These are phyloP conservation scores for Mortierella sp. DNA, from an alignment of 371 early-diverging fungal genomes.

Conservation along the genomic window DNA sequence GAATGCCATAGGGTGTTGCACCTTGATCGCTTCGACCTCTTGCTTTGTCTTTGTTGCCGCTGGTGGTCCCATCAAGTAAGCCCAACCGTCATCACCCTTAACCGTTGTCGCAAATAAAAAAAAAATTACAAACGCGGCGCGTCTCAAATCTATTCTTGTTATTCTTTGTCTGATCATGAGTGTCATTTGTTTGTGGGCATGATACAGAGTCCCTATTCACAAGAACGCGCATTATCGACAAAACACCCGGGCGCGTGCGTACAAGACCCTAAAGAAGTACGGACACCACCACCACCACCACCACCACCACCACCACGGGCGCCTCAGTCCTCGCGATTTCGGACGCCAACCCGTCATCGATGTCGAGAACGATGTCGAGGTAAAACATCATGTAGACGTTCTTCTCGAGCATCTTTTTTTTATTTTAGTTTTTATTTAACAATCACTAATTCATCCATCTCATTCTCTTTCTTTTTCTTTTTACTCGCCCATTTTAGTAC, in stretches of 20 bases:
- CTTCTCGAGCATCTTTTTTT: neutral
- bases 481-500: constrained; percentile 50
- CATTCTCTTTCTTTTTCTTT: neutral
- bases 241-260: constrained; percentile 39
- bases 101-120: neutral
- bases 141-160: neutral
- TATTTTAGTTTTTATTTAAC: neutral
- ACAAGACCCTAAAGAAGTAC: constrained; percentile 41
- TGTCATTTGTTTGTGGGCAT: too few relatives aligned
- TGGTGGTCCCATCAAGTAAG: neutral
- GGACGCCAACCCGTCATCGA: constrained; percentile 40
- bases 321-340: constrained; percentile 33
- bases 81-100: neutral
- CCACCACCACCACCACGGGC: too few relatives aligned
- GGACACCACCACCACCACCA: constrained; percentile 40
- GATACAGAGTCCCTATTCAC: constrained; percentile 34
- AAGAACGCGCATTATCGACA: constrained; percentile 33
- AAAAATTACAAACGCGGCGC: neutral
- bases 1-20: neutral
- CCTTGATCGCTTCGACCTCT: neutral
- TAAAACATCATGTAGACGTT: neutral
- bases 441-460: too few relatives aligned
- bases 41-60: neutral
- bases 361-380: constrained; percentile 59
- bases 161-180: neutral